Percentiles rank a stretch among this genome's conserved stretches.
Evolutionary conservation across 345 rosid species (phyloP).

Genomic region (Conringia planisiliqua): DNA sequence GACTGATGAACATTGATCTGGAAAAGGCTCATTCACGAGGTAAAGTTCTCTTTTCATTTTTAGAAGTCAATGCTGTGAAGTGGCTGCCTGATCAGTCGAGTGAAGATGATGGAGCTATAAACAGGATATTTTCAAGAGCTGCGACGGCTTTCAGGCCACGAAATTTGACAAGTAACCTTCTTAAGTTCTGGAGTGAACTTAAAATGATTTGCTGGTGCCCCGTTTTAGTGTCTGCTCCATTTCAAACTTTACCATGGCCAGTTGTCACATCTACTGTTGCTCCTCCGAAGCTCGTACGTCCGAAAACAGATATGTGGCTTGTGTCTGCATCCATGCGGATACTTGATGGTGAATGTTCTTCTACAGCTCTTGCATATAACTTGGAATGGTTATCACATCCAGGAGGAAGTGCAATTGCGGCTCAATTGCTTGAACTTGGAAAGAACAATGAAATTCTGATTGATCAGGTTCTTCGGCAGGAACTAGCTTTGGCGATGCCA

Average conservation of each 20-base stretch:
- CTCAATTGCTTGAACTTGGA: slow-evolving; percentile 96
- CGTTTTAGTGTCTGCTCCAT: slow-evolving; percentile 81
- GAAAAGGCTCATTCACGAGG: slow-evolving; percentile 72
- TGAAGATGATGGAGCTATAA: slow-evolving; percentile 63
- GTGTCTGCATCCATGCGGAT: slow-evolving; percentile 96
- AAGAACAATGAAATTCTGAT: slow-evolving; percentile 78
- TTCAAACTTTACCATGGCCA: slow-evolving; percentile 85
- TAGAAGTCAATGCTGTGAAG: slow-evolving; percentile 87
- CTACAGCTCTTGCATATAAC: slow-evolving; percentile 79
- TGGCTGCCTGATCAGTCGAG: slow-evolving; percentile 69
- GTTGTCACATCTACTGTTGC: slow-evolving; percentile 76
- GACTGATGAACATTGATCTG: slow-evolving; percentile 59
- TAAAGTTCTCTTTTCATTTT: slow-evolving; percentile 78
- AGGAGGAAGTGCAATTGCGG: slow-evolving; percentile 92
- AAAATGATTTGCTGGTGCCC: slow-evolving; percentile 95
- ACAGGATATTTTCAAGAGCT: slow-evolving; percentile 76
- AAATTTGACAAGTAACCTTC: slow-evolving; percentile 66
- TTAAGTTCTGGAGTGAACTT: slow-evolving; percentile 86
- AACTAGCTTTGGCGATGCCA: slow-evolving; percentile 90
- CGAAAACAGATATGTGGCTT: slow-evolving; percentile 79
- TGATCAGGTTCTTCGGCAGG: slow-evolving; percentile 76
- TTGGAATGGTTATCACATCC: slow-evolving; percentile 93
- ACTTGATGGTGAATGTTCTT: slow-evolving; percentile 92
- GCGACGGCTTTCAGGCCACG: slow-evolving; percentile 83
- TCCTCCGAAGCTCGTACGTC: slow-evolving; percentile 91